phyloP scores from a whole-genome alignment of 1,284 basidiomycete species.

The Sporisorium scitamineum region DNA sequence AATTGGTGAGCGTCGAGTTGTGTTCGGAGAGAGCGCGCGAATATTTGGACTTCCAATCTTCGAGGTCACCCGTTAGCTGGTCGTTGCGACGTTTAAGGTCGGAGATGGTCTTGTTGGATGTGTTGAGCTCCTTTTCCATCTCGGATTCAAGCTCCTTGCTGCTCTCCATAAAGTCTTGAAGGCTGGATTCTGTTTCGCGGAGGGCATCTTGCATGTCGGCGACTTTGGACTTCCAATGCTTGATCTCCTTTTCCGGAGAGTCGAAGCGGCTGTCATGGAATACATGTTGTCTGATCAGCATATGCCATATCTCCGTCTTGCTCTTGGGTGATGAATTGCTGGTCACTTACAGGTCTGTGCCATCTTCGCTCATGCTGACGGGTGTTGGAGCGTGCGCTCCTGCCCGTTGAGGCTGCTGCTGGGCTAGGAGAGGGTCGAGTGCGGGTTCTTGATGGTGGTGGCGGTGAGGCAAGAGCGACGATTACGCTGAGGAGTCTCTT shows the following conservation, averaged over 20 bases:
- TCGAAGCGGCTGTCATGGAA: slow-evolving; percentile 43
- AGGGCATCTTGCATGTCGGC: slow-evolving; percentile 61
- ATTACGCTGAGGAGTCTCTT: background rate
- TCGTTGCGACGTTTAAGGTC: slow-evolving; percentile 59
- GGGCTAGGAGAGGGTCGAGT: background rate
- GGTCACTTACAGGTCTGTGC: slow-evolving; percentile 36
- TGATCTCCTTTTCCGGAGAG: slow-evolving; percentile 58
- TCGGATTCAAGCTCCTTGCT: slow-evolving; percentile 67
- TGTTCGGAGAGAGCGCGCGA: slow-evolving; percentile 61
- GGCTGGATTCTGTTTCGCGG: slow-evolving; percentile 56
- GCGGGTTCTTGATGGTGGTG: background rate
- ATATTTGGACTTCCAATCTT: slow-evolving; percentile 68
- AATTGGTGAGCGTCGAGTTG: slow-evolving; percentile 57
- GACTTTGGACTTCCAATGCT: slow-evolving; percentile 61
- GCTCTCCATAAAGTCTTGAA: slow-evolving; percentile 65
- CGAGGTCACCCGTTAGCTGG: slow-evolving; percentile 54
- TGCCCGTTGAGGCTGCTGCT: slow-evolving; percentile 8
- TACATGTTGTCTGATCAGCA: background rate
- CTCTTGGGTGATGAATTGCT: no score
- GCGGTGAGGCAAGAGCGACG: background rate
- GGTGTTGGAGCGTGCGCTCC: slow-evolving; percentile 24
- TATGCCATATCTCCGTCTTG: background rate
- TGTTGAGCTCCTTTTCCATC: slow-evolving; percentile 64
- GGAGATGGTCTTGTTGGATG: slow-evolving; percentile 46
- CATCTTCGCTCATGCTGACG: slow-evolving; percentile 45